phyloP scores from a whole-genome alignment of 2,329 filamentous ascomycete species.

The Tolypocladium tropicale region DNA sequence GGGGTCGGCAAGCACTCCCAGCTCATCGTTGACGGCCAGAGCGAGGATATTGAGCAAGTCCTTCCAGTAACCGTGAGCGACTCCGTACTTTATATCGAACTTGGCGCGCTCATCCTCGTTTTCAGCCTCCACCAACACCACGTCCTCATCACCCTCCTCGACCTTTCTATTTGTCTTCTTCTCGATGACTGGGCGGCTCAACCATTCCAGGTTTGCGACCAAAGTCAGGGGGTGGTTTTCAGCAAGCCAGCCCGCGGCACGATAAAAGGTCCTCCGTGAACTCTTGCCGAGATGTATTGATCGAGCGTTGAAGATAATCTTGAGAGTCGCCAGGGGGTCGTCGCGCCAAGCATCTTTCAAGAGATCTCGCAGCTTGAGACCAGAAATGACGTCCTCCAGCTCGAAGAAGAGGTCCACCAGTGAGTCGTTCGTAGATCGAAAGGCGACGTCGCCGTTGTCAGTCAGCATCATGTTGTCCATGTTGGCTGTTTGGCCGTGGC shows the following conservation, averaged over 20 bases:
- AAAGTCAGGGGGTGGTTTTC: conserved; percentile 44
- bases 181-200: conserved; percentile 43
- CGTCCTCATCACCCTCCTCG: conserved; percentile 21
- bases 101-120: conserved; percentile 23
- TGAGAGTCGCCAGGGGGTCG: conserved; percentile 39
- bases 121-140: conserved; percentile 21
- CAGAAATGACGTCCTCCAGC: conserved; percentile 30
- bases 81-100: conserved; percentile 34
- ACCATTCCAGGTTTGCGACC: conserved; percentile 41
- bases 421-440: conserved; percentile 30
- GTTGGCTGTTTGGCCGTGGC: conserved; percentile 7
- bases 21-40: conserved; percentile 36
- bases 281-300: conserved; percentile 52
- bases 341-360: conserved; percentile 38
- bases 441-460: conserved; percentile 38
- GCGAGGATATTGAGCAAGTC: conserved; percentile 48
- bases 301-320: conserved; percentile 49
- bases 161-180: conserved; percentile 32
- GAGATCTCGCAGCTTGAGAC: conserved; percentile 24
- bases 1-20: conserved; percentile 30
- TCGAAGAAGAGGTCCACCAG: conserved; percentile 46
- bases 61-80: conserved; percentile 53
- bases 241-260: conserved; percentile 44
- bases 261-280: conserved; percentile 37
- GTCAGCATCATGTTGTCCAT: conserved; percentile 38